Base-by-base conservation (phyloP, 169 alveolate species). In the Besnoitia besnoiti region DNA sequence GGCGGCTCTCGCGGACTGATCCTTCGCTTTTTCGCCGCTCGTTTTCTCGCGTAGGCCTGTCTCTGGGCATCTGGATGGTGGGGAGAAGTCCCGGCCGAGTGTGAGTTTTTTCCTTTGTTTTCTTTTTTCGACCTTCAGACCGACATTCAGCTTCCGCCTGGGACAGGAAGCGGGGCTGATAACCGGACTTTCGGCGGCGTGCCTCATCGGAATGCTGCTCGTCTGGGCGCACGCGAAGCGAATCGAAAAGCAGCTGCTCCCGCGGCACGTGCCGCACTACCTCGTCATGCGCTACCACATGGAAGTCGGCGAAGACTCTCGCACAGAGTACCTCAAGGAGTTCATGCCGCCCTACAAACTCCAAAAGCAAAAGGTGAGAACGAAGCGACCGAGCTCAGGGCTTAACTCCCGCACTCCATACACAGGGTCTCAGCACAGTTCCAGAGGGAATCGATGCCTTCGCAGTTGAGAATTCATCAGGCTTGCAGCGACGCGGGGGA, bases 321-420 rank as follows among this genome's bases (percentile, higher is more conserved):
- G 40, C 39, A 24, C 91, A 27, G 91, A 82, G 59, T 93, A 62
- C 87, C 55, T 90, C 82, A 85, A 79, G 47, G 94, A 93, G 21
- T 91, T 90, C 62, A 92, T 90, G 30, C 97, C 97, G n/a, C 94
- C 93, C 62, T 95, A 95, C 94, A 95, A 95, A 85, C 90, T 93
- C 73, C 92, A 91, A 85, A 94, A 93, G 62, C 97, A 95, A 85
- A 90, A 94, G 94, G 97, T 95, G 51, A 33, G 90, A 3, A 27
- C 50, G 35, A 39, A 12, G 24, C 37, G n/a, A 35, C 37, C 77
- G 40, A 61, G 40, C 5, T 19, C 30, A 10, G 62, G 37, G 21
- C 40, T n/a, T 7, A 49, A 16, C 59, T 10, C 24, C 16, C 59
- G 59, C 59, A 49, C 67, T 55, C 67, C n/a, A n/a, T n/a, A n/a